Base-by-base conservation (phyloP, 2,329 filamentous ascomycete genomes). In the Coniochaeta hoffmannii region DNA sequence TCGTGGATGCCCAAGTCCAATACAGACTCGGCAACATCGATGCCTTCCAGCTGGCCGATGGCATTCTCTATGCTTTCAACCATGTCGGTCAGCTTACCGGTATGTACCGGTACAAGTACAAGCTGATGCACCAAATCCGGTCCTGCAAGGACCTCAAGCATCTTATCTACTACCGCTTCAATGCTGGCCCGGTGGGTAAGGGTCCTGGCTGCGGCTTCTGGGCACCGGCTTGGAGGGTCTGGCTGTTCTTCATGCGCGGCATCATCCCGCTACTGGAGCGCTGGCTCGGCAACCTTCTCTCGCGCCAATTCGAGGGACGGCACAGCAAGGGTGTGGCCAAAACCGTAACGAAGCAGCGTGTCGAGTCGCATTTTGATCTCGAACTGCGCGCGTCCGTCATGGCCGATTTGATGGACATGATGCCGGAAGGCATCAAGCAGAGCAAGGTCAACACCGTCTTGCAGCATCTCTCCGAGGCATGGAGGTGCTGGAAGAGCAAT, bases 21-120 rank as follows among this genome's bases (percentile, higher is more conserved):
- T 99, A 97, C 68, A 87, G 94, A 28, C 77, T 99, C 36, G 95
- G 95, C 57, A 99, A 99, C 66, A 97, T 99, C 60, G 94, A 99
- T 71, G 94, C 95, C 35, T 99, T 99, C 77, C 94, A 99, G 71
- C 85, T 99, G 61, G 94, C 94, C 3, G 94, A 99, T 71, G 94
- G 94, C 71, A 99, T 99, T 56, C 78, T 97, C n/a, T 99, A 99
- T 65, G 95, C 94, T 17, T 99, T 99, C 77, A 99, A 99, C 73
- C 94, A 99, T 64, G 94, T 99, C 56, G 94, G 94, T 59, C 95
- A 99, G 72, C 78, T 99, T 59, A 99, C 94, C 15, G 94, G 94
- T 69, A 99, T 99, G 94, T 99, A 99, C 74, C 88, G 94, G 58
- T 99, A 99, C 82, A 99, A 99, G 79, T 99, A 99, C 78, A 99